Base-by-base conservation (phyloP, 2,329 filamentous ascomycete genomes). In the Ophiostoma ulmi region DNA sequence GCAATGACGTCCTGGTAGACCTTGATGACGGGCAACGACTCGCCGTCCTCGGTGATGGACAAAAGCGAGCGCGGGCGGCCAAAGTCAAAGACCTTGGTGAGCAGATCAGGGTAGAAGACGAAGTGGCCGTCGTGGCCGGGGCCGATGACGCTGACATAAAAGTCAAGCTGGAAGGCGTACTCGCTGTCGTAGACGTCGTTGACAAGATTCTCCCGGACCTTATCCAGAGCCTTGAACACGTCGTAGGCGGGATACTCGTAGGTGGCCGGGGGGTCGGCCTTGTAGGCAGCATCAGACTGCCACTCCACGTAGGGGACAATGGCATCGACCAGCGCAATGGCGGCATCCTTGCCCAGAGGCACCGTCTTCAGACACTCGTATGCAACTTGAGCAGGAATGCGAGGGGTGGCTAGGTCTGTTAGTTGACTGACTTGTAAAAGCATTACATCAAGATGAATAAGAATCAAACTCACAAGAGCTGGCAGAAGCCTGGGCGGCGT, bases 101-200 rank as follows among this genome's bases (percentile, higher is more conserved):
- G 69, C 52, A 80, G 77, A 71, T 83, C 81, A 2, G 80, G 79
- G 69, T 81, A 81, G 69, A 78, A 78, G 39, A 80, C 77, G 61
- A 81, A 79, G 75, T 82, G 81, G 7, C 81, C 81, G 68, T 82
- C 81, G 71, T 82, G 81, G 67, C 72, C 80, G 8, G 78, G 75
- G 1, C 78, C 79, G 66, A 80, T 80, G 61, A 82, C 77, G 72
- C 78, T 63, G n/a, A 76, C 71, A 73, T 81, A 82, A 20, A 82
- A 72, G 63, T 81, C 81, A 5, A 75, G 72, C 73, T 82, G 81
- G 77, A 81, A 83, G 39, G 77, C 77, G 69, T 80, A 80, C 75
- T 83, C 81, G 72, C 76, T 79, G 6, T 75, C 64, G 71, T 82
- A 82, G 66, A 76, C 76, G 71, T 78, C 77, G 1, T 78, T 76